Conservation (phyloP, 1,284 basidiomycete genomes). For the Moniliella sp. region DNA sequence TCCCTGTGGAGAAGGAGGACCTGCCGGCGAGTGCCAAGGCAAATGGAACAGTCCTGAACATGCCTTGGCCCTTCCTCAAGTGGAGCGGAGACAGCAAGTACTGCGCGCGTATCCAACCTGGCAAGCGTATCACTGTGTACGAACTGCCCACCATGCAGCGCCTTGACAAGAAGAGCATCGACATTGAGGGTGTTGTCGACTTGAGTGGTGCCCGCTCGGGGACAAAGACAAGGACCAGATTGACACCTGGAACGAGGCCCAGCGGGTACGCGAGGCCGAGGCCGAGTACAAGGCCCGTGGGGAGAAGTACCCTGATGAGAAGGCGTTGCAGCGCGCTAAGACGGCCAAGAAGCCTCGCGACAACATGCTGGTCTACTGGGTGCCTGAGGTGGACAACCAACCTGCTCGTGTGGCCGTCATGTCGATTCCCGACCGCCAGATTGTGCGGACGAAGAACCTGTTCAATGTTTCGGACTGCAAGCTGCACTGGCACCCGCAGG, state of each 20-base stretch:
- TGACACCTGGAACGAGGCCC: constrained; percentile 27
- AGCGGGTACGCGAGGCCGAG: constrained; percentile 10
- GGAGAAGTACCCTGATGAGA: too few species aligned
- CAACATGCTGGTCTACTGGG: constrained; percentile 93
- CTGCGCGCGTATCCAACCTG: constrained; percentile 67
- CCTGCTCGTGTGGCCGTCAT: constrained; percentile 86
- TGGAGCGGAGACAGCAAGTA: constrained; percentile 95
- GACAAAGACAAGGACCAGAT: constrained; percentile 51
- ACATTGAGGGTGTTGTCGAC: constrained; percentile 91
- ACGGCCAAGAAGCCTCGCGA: constrained; percentile 43
- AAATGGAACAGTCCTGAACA: too few species aligned
- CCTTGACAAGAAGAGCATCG: constrained; percentile 87
- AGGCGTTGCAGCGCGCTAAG: constrained; percentile 12
- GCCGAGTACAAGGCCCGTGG: too few species aligned
- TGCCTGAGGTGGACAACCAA: constrained; percentile 80
- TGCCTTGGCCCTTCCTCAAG: constrained; percentile 76
- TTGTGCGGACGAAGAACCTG: constrained; percentile 82
- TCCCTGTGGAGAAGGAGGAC: constrained; percentile 43
- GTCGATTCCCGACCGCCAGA: constrained; percentile 61
- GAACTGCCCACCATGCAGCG: constrained; percentile 83
- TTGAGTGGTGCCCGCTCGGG: constrained; percentile 90
- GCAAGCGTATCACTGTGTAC: constrained; percentile 83
- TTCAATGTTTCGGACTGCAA: constrained; percentile 98
- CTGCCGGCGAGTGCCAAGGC: constrained; percentile 37
- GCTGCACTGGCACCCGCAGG: constrained; percentile 94